These are phyloP conservation scores for Suillus decipiens DNA, from an alignment of 768 basidiomycete genomes.

Conservation along the genomic window DNA sequence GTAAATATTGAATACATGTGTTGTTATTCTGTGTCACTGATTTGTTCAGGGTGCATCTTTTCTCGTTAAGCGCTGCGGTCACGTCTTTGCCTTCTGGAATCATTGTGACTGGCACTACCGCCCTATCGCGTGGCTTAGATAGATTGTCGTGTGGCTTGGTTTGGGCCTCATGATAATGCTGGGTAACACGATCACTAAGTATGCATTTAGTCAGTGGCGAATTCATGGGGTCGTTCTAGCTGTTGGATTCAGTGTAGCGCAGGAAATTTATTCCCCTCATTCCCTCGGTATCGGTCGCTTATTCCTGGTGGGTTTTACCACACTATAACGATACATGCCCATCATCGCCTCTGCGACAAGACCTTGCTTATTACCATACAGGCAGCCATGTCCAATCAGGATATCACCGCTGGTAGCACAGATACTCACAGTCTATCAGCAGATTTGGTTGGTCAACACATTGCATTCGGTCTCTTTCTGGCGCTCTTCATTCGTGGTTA, in stretches of 20 bases:
- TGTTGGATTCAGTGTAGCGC: constrained; percentile 24
- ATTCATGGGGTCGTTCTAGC: not conserved
- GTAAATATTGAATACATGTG: constrained; percentile 15
- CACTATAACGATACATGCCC: not conserved
- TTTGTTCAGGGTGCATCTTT: constrained; percentile 36
- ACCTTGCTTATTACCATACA: constrained; percentile 39
- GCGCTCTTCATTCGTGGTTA: constrained; percentile 37
- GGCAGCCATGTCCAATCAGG: constrained; percentile 47
- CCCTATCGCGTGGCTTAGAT: constrained; percentile 33
- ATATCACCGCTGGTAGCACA: constrained; percentile 46
- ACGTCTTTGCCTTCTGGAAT: constrained; percentile 27
- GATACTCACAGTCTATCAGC: constrained; percentile 39
- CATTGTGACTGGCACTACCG: constrained; percentile 31
- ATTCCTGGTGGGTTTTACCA: constrained; percentile 29
- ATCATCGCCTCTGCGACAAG: constrained; percentile 13
- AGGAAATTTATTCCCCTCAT: constrained; percentile 35
- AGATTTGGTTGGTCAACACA: constrained; percentile 41
- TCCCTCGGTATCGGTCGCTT: constrained; percentile 36
- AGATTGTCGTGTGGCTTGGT: constrained; percentile 34
- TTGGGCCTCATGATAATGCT: constrained; percentile 40
- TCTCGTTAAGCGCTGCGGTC: constrained; percentile 28
- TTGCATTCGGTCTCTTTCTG: constrained; percentile 35
- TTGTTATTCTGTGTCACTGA: not conserved
- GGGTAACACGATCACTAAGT: constrained; percentile 33
- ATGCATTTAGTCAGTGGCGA: constrained; percentile 10